These are phyloP conservation scores for Plasmodium blacklocki DNA, from an alignment of 169 alveolate genomes.

Conservation along the genomic window DNA sequence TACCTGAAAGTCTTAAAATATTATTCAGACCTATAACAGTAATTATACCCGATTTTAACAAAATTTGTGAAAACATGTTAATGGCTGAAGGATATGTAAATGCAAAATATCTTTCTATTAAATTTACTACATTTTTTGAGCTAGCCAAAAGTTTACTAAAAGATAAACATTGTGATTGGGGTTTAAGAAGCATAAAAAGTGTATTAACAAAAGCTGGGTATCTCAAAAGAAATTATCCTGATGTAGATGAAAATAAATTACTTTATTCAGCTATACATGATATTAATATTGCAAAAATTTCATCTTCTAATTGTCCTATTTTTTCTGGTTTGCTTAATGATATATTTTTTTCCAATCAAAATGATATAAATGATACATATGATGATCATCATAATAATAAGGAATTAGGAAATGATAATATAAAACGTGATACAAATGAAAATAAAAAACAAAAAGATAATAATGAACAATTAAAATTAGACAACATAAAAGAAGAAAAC, in stretches of 20 bases:
- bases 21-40: constrained; percentile 97
- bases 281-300: constrained; percentile 86
- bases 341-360: constrained; percentile 91
- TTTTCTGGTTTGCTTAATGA: constrained; percentile 92
- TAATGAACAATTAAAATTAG: neutral
- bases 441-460: neutral
- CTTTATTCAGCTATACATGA: constrained; percentile 85
- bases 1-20: constrained; percentile 96
- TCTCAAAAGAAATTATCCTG: constrained; percentile 95
- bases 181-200: constrained; percentile 96
- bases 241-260: constrained; percentile 92
- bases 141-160: constrained; percentile 93
- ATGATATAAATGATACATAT: neutral
- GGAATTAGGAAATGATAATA: neutral
- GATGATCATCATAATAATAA: neutral
- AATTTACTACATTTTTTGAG: constrained; percentile 94
- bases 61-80: constrained; percentile 96
- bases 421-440: neutral
- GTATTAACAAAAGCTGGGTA: constrained; percentile 97
- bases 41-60: constrained; percentile 96
- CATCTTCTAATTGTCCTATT: constrained; percentile 77
- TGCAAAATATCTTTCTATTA: constrained; percentile 94
- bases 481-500: neutral
- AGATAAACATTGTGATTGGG: constrained; percentile 97
- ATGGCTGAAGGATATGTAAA: constrained; percentile 98